Percentiles rank a stretch among this genome's conserved stretches.
These are phyloP conservation scores for Aspergillus calidoustus DNA, from an alignment of 2,329 filamentous ascomycete genomes.

Conservation along the genomic window DNA sequence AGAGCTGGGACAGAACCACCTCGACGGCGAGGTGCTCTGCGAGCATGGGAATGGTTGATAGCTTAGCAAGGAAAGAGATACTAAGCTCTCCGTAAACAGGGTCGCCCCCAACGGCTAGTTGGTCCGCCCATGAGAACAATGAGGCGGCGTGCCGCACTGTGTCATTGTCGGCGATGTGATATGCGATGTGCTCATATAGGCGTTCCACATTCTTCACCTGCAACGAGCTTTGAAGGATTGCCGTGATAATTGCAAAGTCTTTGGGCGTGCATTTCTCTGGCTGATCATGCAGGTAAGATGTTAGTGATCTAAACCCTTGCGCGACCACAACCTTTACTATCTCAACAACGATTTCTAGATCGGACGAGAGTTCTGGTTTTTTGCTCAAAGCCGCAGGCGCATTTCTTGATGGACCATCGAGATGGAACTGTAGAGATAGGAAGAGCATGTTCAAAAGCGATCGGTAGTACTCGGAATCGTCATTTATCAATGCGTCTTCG, in stretches of 20 bases:
- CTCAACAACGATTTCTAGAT: slow-evolving; percentile 70
- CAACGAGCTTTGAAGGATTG: slow-evolving; percentile 82
- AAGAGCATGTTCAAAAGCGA: slow-evolving; percentile 84
- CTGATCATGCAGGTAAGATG: slow-evolving; percentile 79
- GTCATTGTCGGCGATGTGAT: slow-evolving; percentile 67
- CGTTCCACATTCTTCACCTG: slow-evolving; percentile 76
- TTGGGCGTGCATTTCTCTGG: slow-evolving; percentile 68
- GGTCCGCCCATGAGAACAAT: slow-evolving; percentile 92
- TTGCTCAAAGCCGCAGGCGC: slow-evolving; percentile 41
- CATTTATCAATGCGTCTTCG: slow-evolving; percentile 60
- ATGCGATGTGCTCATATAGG: slow-evolving; percentile 71
- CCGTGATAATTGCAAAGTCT: slow-evolving; percentile 85
- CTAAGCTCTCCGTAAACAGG: slow-evolving; percentile 94
- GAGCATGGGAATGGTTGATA: slow-evolving; percentile 78
- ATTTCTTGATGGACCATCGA: slow-evolving; percentile 39
- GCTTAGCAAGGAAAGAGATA: slow-evolving; percentile 82
- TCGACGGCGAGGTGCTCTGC: slow-evolving; percentile 91
- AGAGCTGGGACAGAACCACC: slow-evolving; percentile 77
- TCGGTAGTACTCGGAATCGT: slow-evolving; percentile 74
- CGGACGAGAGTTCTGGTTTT: slow-evolving; percentile 44
- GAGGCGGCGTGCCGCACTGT: slow-evolving; percentile 80
- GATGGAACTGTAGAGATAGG: slow-evolving; percentile 68
- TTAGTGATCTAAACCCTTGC: slow-evolving; percentile 79
- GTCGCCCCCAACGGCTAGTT: slow-evolving; percentile 75
- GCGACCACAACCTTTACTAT: slow-evolving; percentile 79